Base-by-base conservation (phyloP, 495 filamentous ascomycete species). In the Lichenothelia convexa region DNA sequence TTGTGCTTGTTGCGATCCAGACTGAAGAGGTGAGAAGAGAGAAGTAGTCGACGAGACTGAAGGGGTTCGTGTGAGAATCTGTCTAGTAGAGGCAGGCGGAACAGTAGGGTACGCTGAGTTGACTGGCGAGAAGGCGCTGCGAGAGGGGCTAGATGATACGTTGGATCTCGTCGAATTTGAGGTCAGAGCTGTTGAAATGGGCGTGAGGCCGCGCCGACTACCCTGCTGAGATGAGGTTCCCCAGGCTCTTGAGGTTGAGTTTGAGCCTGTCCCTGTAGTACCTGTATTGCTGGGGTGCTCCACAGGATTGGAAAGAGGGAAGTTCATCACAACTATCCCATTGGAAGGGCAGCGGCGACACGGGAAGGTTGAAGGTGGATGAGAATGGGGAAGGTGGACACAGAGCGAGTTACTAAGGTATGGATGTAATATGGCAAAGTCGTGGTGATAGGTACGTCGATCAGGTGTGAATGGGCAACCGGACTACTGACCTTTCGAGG, bases 281-380 rank as follows among this genome's bases (percentile, higher is more conserved):
- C 62, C 60, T 61, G 61, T 62, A 59, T 67, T 64, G 66, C 63
- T 62, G 61, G 63, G 70, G 57, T 68, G 69, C 60, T 72, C 66
- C 60, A 62, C 63, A 65, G 65, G 64, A 56, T 62, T 61, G 62
- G 67, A 64, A 60, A 66, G 61, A 64, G 64, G 65, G 61, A 66
- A 68, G 65, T 60, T 72, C 68, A 72, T 72, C 24, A 29, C 24
- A 29, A 13, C 24, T 2, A 11, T 9, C 24, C 24, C 24, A 29
- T 29, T 29, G 15, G 24, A 11, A 11, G 9, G n/a, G n/a, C n/a
- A n/a, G n/a, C n/a, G n/a, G n/a, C n/a, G n/a, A n/a, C n/a, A n/a
- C n/a, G n/a, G n/a, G n/a, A n/a, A n/a, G n/a, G n/a, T n/a, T n/a
- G n/a, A n/a, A n/a, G n/a, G n/a, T n/a, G n/a, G n/a, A n/a, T n/a